Percentiles rank a stretch among this genome's conserved stretches.
These are phyloP conservation scores for Aspergillus avenaceus DNA, from an alignment of 495 filamentous ascomycete genomes.

Conservation along the genomic window DNA sequence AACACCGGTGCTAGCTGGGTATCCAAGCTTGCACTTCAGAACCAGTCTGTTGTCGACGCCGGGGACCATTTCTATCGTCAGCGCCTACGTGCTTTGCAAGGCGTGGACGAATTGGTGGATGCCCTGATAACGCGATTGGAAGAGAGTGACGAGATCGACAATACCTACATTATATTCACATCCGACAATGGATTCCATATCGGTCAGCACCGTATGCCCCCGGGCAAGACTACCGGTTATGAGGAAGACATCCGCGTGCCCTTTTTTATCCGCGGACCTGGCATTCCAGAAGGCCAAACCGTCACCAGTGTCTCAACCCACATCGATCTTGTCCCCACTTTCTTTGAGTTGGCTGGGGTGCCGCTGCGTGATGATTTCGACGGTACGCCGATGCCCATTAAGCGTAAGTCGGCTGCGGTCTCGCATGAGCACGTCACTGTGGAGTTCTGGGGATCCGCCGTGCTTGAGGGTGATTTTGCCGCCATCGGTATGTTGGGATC, in stretches of 20 bases:
- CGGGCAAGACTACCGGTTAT: conserved; percentile 67
- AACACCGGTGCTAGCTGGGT: conserved; percentile 64
- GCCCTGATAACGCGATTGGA: conserved; percentile 49
- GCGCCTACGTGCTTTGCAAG: conserved; percentile 59
- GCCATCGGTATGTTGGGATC: conserved; percentile 25
- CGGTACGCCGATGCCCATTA: conserved; percentile 52
- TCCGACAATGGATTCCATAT: conserved; percentile 76
- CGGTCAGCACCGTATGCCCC: conserved; percentile 66
- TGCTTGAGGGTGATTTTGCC: conserved; percentile 44
- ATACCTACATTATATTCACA: conserved; percentile 70
- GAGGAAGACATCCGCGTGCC: conserved; percentile 75
- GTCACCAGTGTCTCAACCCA: conserved; percentile 62
- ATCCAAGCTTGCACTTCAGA: conserved; percentile 46
- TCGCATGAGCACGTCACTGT: conserved; percentile 63
- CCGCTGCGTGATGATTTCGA: conserved; percentile 52
- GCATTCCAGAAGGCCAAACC: conserved; percentile 38
- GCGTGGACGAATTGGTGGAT: conserved; percentile 68
- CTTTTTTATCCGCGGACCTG: conserved; percentile 56
- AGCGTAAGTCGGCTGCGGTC: conserved; percentile 22
- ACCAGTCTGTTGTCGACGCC: conserved; percentile 52
- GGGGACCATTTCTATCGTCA: conserved; percentile 66
- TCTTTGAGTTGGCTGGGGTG: conserved; percentile 50
- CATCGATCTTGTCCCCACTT: conserved; percentile 64
- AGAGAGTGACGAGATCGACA: conserved; percentile 49
- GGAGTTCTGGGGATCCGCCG: conserved; percentile 58